Conservation (phyloP, 352 stramenopile species). For the Globisporangium carolinianum region DNA sequence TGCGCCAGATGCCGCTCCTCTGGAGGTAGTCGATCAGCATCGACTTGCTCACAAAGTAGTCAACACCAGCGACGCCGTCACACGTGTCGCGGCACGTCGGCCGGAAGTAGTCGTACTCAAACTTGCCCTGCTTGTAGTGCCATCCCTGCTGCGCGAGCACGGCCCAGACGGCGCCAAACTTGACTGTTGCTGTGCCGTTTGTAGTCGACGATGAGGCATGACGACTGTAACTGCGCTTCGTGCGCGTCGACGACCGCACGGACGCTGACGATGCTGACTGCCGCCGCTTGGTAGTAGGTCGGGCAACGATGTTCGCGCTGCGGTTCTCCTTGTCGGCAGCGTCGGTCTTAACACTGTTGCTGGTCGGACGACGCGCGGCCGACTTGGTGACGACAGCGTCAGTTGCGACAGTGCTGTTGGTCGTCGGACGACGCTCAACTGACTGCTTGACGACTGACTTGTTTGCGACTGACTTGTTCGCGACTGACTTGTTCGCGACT, state of each 20-base stretch:
- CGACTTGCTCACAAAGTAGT: constrained; percentile 45
- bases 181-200: constrained; percentile 22
- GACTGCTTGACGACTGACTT: too few relatives aligned
- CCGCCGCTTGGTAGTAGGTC: not conserved
- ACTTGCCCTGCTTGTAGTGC: constrained; percentile 27
- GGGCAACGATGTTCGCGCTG: constrained; percentile 6
- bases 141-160: constrained; percentile 43
- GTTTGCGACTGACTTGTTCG: too few relatives aligned
- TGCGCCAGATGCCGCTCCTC: constrained; percentile 39
- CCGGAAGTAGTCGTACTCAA: constrained; percentile 72
- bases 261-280: not conserved
- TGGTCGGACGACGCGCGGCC: not conserved
- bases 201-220: too few relatives aligned
- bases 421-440: too few relatives aligned
- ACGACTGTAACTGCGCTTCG: not conserved
- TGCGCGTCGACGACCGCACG: not conserved
- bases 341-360: constrained; percentile 3
- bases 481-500: too few relatives aligned
- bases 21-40: constrained; percentile 46
- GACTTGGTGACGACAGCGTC: not conserved
- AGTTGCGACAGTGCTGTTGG: too few relatives aligned
- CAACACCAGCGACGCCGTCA: constrained; percentile 25
- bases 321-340: constrained; percentile 16
- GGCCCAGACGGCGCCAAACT: constrained; percentile 56
- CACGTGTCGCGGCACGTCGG: constrained; percentile 29